Evolutionary conservation across 176 grass and related monocot species (phyloP).

Genomic region (Carex littledalei): DNA sequence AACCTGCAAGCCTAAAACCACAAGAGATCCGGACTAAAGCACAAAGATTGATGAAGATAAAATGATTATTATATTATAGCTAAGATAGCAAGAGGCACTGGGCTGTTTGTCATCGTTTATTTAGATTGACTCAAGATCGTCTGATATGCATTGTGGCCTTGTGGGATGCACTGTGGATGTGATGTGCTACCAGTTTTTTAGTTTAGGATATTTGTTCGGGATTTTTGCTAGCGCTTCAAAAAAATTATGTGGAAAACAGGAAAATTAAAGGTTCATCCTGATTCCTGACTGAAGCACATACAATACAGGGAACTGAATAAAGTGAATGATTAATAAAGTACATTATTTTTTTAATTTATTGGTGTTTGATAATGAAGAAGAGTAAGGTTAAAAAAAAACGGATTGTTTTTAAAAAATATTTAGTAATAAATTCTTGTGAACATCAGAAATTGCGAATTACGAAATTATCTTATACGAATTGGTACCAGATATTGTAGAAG

Average conservation of each 20-base stretch:
- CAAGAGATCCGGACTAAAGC: neutral
- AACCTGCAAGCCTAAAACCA: neutral
- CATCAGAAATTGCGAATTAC: too few species aligned
- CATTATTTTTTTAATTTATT: too few species aligned
- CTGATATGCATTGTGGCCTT: neutral
- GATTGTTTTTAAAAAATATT: too few species aligned
- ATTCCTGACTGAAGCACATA: neutral
- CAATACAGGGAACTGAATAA: too few species aligned
- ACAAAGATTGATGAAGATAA: neutral
- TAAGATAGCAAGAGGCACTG: neutral
- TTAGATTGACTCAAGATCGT: neutral
- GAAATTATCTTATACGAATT: too few species aligned
- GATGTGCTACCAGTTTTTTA: neutral
- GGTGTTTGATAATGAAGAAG: too few species aligned
- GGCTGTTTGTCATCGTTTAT: neutral
- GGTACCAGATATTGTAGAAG: too few species aligned
- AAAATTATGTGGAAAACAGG: too few species aligned
- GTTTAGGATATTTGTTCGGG: neutral
- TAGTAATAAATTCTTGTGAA: too few species aligned
- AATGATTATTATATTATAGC: neutral
- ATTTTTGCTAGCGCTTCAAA: neutral
- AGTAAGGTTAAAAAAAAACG: too few species aligned
- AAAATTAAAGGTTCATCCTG: neutral
- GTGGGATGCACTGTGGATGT: slow-evolving; percentile 7
- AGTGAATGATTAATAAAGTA: too few species aligned